Conservation (phyloP, 768 basidiomycete genomes). For the Coprinopsis marcescibilis region DNA sequence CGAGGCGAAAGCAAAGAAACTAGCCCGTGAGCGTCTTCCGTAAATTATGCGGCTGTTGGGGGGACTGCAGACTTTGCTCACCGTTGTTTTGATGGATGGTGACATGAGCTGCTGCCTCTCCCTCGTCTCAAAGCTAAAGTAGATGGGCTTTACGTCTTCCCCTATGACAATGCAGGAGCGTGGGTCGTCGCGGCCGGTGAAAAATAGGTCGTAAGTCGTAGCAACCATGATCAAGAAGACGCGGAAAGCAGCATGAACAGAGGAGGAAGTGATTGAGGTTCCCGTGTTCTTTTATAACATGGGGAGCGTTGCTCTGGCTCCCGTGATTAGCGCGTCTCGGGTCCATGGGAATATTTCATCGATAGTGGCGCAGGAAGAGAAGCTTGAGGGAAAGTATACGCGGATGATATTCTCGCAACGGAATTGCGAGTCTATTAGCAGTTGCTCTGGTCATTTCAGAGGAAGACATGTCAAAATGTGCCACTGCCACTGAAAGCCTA, state of each 20-base stretch:
- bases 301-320: conserved; percentile 37
- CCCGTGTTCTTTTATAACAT: conserved; percentile 36
- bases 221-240: conserved; percentile 27
- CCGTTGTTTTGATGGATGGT: conserved; percentile 6
- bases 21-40: not conserved
- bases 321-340: conserved; percentile 47
- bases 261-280: conserved; percentile 21
- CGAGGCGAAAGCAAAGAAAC: conserved; percentile 7
- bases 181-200: conserved; percentile 66
- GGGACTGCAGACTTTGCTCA: not conserved
- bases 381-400: conserved; percentile 14
- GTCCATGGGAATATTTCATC: conserved; percentile 47
- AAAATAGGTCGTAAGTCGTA: conserved; percentile 54
- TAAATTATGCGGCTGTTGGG: not conserved
- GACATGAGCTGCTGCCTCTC: conserved; percentile 30
- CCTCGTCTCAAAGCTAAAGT: conserved; percentile 63
- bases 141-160: conserved; percentile 51
- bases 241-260: conserved; percentile 27
- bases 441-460: conserved; percentile 1
- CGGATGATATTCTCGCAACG: not conserved
- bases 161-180: conserved; percentile 65
- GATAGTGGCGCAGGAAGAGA: conserved; percentile 45
- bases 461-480: conserved; percentile 32
- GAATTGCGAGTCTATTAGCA: not conserved
- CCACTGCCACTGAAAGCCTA: conserved; percentile 35